Evolutionary conservation across 768 basidiomycete species (phyloP).

Genomic region (Russula abietina): DNA sequence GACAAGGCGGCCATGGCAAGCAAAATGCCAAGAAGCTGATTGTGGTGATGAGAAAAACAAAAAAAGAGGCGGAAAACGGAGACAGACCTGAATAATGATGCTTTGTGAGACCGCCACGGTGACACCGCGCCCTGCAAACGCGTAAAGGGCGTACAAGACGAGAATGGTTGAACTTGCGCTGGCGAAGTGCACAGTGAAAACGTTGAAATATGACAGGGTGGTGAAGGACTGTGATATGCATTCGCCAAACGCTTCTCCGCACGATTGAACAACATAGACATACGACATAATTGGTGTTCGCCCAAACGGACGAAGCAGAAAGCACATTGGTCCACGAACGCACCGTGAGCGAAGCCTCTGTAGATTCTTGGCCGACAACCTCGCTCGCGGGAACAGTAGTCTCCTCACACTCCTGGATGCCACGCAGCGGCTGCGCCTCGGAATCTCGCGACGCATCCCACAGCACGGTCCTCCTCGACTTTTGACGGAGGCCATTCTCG

Average conservation of each 20-base stretch:
- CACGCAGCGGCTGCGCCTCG: slow-evolving; percentile 18
- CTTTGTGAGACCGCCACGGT: slow-evolving; percentile 31
- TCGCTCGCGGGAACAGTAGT: neutral
- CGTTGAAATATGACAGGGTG: slow-evolving; percentile 15
- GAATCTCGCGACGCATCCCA: slow-evolving; percentile 12
- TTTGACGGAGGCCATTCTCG: neutral
- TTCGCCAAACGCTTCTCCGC: neutral
- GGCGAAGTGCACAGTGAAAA: slow-evolving; percentile 8
- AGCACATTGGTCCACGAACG: slow-evolving; percentile 1
- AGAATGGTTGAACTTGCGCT: slow-evolving; percentile 8
- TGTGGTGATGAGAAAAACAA: slow-evolving; percentile 8
- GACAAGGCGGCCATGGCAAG: slow-evolving; percentile 28
- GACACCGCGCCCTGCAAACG: slow-evolving; percentile 25
- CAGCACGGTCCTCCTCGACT: neutral
- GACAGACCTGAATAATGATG: slow-evolving; percentile 33
- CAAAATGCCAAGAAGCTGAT: slow-evolving; percentile 33
- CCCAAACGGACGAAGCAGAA: slow-evolving; percentile 12
- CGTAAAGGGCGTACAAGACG: slow-evolving; percentile 12
- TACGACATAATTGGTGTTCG: slow-evolving; percentile 12
- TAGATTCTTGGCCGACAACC: neutral
- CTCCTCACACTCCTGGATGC: neutral
- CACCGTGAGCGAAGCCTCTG: neutral
- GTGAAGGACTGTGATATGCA: slow-evolving; percentile 1
- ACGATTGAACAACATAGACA: neutral
- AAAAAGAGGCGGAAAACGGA: neutral